Conservation (phyloP, 768 basidiomycete genomes). For the Lactarius hengduanensis region DNA sequence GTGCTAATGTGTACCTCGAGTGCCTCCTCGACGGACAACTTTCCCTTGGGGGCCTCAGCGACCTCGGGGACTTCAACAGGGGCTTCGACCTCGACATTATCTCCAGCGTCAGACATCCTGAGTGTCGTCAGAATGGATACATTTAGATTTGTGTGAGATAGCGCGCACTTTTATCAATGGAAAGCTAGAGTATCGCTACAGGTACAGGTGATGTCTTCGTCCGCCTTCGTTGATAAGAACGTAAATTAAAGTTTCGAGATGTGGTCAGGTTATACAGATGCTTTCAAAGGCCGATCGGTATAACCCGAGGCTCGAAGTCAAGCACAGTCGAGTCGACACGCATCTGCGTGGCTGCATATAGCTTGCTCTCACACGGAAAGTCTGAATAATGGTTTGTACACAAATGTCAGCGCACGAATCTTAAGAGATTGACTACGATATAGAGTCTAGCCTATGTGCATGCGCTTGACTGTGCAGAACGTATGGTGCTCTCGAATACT, state of each 20-base stretch:
- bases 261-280: slow-evolving; percentile 33
- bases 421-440: slow-evolving; percentile 3
- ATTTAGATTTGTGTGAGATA: background rate
- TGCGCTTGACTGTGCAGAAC: slow-evolving; percentile 73
- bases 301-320: slow-evolving; percentile 35
- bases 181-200: slow-evolving; percentile 23
- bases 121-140: slow-evolving; percentile 2
- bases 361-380: background rate
- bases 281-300: slow-evolving; percentile 57
- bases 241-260: slow-evolving; percentile 55
- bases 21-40: slow-evolving; percentile 93
- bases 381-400: slow-evolving; percentile 18
- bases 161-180: slow-evolving; percentile 32
- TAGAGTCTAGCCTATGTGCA: slow-evolving; percentile 74
- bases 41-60: slow-evolving; percentile 89
- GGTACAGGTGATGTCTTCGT: slow-evolving; percentile 72
- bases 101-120: slow-evolving; percentile 98
- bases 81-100: slow-evolving; percentile 65
- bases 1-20: slow-evolving; percentile 59
- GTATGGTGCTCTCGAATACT: slow-evolving; percentile 42
- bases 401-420: slow-evolving; percentile 2
- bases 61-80: slow-evolving; percentile 68
- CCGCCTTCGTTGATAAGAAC: slow-evolving; percentile 91
- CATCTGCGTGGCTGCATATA: background rate
- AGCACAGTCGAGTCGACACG: background rate